These are phyloP conservation scores for Epichloe amarillans DNA, from an alignment of 2,329 filamentous ascomycete species.

Conservation along the genomic window DNA sequence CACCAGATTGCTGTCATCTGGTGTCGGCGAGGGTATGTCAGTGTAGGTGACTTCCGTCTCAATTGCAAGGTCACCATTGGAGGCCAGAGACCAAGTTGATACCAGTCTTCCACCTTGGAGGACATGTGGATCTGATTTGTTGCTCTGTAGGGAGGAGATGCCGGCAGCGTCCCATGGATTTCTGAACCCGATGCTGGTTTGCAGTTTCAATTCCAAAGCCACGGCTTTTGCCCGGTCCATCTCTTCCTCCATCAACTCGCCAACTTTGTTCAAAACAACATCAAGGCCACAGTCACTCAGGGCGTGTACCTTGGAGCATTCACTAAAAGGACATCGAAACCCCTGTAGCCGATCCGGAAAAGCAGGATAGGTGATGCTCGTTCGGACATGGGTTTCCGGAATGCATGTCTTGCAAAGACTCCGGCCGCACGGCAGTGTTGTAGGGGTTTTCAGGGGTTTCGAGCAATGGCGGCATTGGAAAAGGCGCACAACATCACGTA, in stretches of 20 bases:
- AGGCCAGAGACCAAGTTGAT: constrained; percentile 53
- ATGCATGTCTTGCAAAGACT: constrained; percentile 65
- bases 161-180: constrained; percentile 29
- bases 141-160: constrained; percentile 25
- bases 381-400: constrained; percentile 49
- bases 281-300: constrained; percentile 64
- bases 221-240: constrained; percentile 29
- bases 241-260: constrained; percentile 43
- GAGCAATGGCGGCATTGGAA: constrained; percentile 70
- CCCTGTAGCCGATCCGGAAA: constrained; percentile 52
- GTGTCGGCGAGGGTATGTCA: constrained; percentile 10
- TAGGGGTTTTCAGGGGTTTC: constrained; percentile 49
- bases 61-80: constrained; percentile 44
- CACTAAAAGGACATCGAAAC: constrained; percentile 59
- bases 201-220: constrained; percentile 12
- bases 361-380: constrained; percentile 66
- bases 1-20: background rate
- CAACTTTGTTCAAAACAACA: constrained; percentile 61
- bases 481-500: constrained; percentile 41
- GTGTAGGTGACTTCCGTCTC: constrained; percentile 41
- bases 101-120: constrained; percentile 46
- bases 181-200: constrained; percentile 23
- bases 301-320: constrained; percentile 60
- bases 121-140: constrained; percentile 19
- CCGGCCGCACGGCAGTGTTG: constrained; percentile 71